phyloP scores from a whole-genome alignment of 805 yeast genomes.

The Lachancea quebecensis region DNA sequence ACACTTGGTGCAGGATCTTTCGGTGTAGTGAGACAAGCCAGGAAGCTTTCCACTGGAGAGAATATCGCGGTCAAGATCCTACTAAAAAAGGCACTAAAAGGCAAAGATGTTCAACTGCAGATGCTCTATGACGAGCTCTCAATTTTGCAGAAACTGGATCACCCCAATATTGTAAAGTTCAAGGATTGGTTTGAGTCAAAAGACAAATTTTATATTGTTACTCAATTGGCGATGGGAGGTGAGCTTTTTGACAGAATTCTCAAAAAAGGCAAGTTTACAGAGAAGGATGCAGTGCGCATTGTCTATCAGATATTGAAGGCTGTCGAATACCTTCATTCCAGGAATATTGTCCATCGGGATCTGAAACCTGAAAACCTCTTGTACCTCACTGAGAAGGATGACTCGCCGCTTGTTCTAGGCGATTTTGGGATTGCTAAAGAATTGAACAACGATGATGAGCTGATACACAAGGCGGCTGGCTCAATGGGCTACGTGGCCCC shows the following conservation, averaged over 20 bases:
- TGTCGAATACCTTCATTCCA: constrained; percentile 64
- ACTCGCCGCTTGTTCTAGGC: constrained; percentile 76
- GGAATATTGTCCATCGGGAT: constrained; percentile 86
- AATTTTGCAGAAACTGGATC: constrained; percentile 59
- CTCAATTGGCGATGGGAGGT: constrained; percentile 94
- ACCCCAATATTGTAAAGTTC: constrained; percentile 84
- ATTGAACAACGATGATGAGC: constrained; percentile 51
- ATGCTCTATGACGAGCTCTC: constrained; percentile 73
- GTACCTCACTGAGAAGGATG: constrained; percentile 49
- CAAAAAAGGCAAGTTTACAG: constrained; percentile 77
- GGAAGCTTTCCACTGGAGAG: constrained; percentile 43
- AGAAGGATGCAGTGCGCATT: constrained; percentile 74
- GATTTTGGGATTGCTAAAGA: constrained; percentile 94
- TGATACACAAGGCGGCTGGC: constrained; percentile 72
- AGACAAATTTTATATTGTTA: constrained; percentile 88
- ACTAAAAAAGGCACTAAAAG: constrained; percentile 74
- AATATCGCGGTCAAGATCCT: constrained; percentile 88
- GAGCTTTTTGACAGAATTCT: constrained; percentile 87
- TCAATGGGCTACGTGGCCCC: constrained; percentile 97
- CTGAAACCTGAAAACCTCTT: constrained; percentile 90
- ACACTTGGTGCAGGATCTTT: constrained; percentile 94
- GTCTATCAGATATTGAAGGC: constrained; percentile 73
- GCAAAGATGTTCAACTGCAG: constrained; percentile 50
- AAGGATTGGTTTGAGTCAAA: constrained; percentile 90
- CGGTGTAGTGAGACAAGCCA: constrained; percentile 84